These are phyloP conservation scores for Helotiales sp. DNA, from an alignment of 2,329 filamentous ascomycete species.

Conservation along the genomic window DNA sequence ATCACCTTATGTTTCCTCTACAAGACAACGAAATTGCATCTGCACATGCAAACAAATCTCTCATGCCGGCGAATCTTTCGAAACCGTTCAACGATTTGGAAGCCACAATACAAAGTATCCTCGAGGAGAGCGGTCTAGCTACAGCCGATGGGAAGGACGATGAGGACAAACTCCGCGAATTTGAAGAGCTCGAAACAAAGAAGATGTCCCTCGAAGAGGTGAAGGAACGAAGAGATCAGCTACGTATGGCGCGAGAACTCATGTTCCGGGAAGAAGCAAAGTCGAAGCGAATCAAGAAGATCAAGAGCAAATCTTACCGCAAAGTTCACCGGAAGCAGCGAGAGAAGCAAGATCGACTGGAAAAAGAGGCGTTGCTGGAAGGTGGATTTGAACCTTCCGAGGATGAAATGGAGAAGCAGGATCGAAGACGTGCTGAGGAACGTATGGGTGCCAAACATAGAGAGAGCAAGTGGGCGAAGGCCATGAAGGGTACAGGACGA, in stretches of 20 bases:
- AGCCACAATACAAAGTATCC: constrained; percentile 82
- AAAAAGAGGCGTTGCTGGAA: constrained; percentile 61
- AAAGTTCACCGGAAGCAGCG: constrained; percentile 85
- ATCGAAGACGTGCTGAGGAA: constrained; percentile 68
- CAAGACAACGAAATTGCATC: constrained; percentile 67
- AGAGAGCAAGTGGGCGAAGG: constrained; percentile 75
- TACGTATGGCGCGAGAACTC: constrained; percentile 81
- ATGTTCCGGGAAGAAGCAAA: constrained; percentile 88
- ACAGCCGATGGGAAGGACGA: constrained; percentile 61
- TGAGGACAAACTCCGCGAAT: constrained; percentile 70
- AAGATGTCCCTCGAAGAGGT: constrained; percentile 75
- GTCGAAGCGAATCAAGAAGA: constrained; percentile 94
- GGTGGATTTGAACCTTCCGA: constrained; percentile 65
- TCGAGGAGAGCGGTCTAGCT: constrained; percentile 83
- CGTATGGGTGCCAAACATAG: constrained; percentile 73
- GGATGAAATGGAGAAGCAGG: constrained; percentile 66
- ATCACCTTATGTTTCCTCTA: constrained; percentile 88
- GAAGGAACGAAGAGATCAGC: constrained; percentile 72
- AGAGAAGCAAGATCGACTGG: constrained; percentile 61
- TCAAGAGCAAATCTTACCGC: constrained; percentile 96
- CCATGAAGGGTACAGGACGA: constrained; percentile 66
- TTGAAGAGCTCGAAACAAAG: constrained; percentile 72
- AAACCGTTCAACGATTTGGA: constrained; percentile 82
- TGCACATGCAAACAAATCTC: constrained; percentile 65
- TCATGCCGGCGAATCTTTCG: constrained; percentile 66